Evolutionary conservation across 164 flowering plant species (phyloP), one percentile per base, ranked within the genome.

Genomic region (Chimonanthus praecox): DNA sequence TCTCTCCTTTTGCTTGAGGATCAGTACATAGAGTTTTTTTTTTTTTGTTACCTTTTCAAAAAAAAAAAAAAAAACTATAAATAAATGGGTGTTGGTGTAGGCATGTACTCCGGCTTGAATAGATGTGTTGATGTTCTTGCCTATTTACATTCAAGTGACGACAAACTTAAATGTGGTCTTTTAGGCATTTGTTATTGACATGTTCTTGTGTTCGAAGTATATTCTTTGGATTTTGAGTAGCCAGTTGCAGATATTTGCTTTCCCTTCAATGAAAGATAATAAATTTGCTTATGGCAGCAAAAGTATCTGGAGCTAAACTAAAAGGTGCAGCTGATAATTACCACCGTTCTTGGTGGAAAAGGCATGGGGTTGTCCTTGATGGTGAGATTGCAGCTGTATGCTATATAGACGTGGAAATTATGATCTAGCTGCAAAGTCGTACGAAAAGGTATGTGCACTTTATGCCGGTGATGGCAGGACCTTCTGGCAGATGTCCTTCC

Each of bases 401-500:
- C 77, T 83, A 85, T 83, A 85, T 77, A 89, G 79, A 74, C 88
- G 85, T 80, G 92, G 87, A 70, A 90, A 92, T 75, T 90, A 77
- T 85, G 98, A 96, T 83, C 85, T 86, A n/a, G 99, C 99, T 76
- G 97, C 92, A 64, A 93, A 89, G 78, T 89, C 91, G 8, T 96
- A 93, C 79, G 98, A 95, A 86, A 95, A 95, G 81, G 97, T 96
- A 48, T 93, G 97, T 82, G 99, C 99, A 70, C 94, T 96, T 71
- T 96, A 92, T 85, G 82, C 98, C n/a, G 98, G 98, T 74, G 98
- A 80, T 93, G 99, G 99, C 90, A 96, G 69, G 92, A 96, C 75
- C 83, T 96, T 71, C 80, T 96, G 80, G 98, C 99, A 75, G 97
- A 96, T 78, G 93, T 96, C 72, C 92, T 96, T 49, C 99, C 99